Evolutionary conservation across 2,329 filamentous ascomycete genomes (phyloP), one percentile per base, ranked within the genome.

Genomic region (Alternaria brassicicola): DNA sequence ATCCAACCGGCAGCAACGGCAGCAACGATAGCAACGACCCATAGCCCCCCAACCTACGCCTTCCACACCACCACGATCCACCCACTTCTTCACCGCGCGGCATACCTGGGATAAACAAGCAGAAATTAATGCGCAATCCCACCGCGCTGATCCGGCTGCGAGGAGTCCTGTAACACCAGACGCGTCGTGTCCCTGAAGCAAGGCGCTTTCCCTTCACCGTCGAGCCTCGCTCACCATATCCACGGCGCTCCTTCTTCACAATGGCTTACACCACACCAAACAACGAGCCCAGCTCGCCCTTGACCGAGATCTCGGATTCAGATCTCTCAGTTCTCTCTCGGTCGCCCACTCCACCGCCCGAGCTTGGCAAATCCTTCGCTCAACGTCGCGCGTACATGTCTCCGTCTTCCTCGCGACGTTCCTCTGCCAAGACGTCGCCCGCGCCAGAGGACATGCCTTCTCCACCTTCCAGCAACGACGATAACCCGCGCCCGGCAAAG

Each of bases 401-500:
- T 8, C 76, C 76, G 1, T 77, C 79, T 13, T 80, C 80, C 12
- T 82, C 81, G 25, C 79, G 80, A 61, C 76, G 79, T 53, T 79
- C 79, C 19, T 82, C 80, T 25, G 74, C 79, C 52, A 79, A 75
- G 67, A 74, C 77, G 23, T 80, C 80, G n/a, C 81, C 81, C 12
- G 74, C 71, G 15, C 80, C 81, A 21, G 79, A 82, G 63, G 75
- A 73, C 61, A 80, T 80, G 75, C 75, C 79, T 31, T 75, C 75
- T 2, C 75, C 78, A 55, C 71, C 76, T 21, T 75, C 76, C 64
- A 78, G 79, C 73, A 82, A 85, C 74, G 83, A 83, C 74, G 88
- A 91, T 69, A 87, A 86, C 50, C 85, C 84, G 45, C 88, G 88
- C 35, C 90, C 91, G 30, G 81, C 88, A 53, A 97, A 96, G 82